Conservation (phyloP, 495 filamentous ascomycete species). For the Aspergillus campestris region DNA sequence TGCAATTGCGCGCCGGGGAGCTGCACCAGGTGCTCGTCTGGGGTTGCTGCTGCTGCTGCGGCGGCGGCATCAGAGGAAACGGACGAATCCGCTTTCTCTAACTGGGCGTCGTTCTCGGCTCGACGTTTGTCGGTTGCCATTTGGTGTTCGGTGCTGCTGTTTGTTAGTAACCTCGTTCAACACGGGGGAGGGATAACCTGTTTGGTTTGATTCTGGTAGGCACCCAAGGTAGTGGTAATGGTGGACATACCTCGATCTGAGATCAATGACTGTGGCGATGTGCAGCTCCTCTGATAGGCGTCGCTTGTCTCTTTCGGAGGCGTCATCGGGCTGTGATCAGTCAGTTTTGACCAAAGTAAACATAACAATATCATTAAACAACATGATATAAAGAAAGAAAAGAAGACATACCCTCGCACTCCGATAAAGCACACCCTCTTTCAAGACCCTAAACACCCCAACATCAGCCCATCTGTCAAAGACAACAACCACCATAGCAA, state of each 20-base stretch:
- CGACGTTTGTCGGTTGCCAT: constrained; percentile 59
- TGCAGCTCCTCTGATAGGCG: constrained; percentile 52
- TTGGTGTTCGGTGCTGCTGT: constrained; percentile 58
- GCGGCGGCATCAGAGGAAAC: no score
- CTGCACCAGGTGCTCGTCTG: constrained; percentile 40
- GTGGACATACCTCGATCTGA: constrained; percentile 57
- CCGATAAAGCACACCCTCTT: constrained; percentile 62
- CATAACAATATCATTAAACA: neutral
- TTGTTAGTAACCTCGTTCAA: no score
- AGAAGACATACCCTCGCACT: constrained; percentile 54
- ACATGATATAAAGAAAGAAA: neutral
- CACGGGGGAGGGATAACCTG: no score
- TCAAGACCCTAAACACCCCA: constrained; percentile 43
- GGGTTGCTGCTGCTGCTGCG: no score
- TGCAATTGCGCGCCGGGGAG: constrained; percentile 53
- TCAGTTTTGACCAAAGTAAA: neutral
- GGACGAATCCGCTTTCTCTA: no score
- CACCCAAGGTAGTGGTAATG: neutral
- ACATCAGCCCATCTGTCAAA: neutral
- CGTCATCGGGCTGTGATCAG: constrained; percentile 49
- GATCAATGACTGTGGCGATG: constrained; percentile 65
- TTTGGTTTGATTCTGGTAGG: constrained; percentile 3
- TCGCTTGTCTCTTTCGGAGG: constrained; percentile 53
- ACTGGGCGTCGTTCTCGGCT: constrained; percentile 13
- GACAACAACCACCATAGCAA: no score